Evolutionary conservation across 495 filamentous ascomycete genomes (phyloP).

Genomic region (Penicillium bialowiezense): DNA sequence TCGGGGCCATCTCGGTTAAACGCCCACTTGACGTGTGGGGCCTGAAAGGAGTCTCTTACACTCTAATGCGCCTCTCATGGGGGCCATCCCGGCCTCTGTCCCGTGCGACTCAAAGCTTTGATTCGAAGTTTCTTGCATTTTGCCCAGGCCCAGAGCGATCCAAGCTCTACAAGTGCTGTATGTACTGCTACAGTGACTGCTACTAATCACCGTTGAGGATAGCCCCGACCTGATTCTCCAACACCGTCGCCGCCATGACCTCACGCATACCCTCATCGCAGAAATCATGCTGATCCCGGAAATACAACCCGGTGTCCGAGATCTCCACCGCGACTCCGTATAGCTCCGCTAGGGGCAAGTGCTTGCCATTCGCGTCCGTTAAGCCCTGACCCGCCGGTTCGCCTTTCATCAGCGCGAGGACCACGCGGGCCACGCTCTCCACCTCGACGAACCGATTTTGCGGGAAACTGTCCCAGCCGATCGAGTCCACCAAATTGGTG

Average conservation of each 20-base stretch:
- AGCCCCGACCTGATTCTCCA: conserved; percentile 23
- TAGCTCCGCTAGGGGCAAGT: conserved; percentile 5
- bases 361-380: conserved; percentile 7
- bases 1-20: too few species aligned
- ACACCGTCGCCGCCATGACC: conserved; percentile 21
- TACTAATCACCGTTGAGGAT: conserved; percentile 7
- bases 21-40: too few species aligned
- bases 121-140: too few species aligned
- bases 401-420: conserved; percentile 16
- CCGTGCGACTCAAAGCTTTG: too few species aligned
- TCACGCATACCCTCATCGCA: conserved; percentile 22
- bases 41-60: too few species aligned
- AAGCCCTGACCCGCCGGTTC: conserved; percentile 15
- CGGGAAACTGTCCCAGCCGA: conserved; percentile 14
- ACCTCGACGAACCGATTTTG: conserved; percentile 10
- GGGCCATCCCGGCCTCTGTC: too few species aligned
- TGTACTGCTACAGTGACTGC: too few species aligned
- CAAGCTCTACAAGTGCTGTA: too few species aligned
- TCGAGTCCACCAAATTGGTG: conserved; percentile 16
- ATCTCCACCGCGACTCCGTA: conserved; percentile 21
- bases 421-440: conserved; percentile 7
- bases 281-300: conserved; percentile 20
- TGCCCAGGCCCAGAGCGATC: too few species aligned
- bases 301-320: conserved; percentile 15
- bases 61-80: too few species aligned